phyloP scores from a whole-genome alignment of 2,329 filamentous ascomycete genomes.

The Aureobasidium sp. region DNA sequence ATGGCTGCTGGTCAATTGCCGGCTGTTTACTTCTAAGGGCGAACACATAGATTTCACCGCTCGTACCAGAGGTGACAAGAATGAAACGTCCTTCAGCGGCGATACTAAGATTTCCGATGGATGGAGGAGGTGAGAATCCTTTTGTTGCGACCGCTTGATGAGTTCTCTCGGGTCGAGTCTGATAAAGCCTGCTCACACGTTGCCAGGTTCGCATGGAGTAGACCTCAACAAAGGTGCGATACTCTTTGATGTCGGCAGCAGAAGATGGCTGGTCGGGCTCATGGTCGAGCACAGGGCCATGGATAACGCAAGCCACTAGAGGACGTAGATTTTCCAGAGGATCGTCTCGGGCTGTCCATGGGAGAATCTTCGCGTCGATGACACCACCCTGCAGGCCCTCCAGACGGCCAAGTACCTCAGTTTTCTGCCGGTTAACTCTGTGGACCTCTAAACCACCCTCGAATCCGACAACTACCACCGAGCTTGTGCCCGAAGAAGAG shows the following conservation, averaged over 20 bases:
- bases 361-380: constrained; percentile 72
- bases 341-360: constrained; percentile 53
- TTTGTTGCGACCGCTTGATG: constrained; percentile 50
- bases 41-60: constrained; percentile 80
- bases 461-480: constrained; percentile 65
- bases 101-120: constrained; percentile 65
- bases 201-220: constrained; percentile 74
- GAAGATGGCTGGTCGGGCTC: constrained; percentile 29
- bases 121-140: constrained; percentile 59
- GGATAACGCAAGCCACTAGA: constrained; percentile 69
- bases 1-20: constrained; percentile 28
- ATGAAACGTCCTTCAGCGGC: constrained; percentile 65
- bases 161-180: constrained; percentile 55
- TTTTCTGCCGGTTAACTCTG: constrained; percentile 60
- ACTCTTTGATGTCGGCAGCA: constrained; percentile 45
- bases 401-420: constrained; percentile 61
- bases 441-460: constrained; percentile 74
- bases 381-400: constrained; percentile 74
- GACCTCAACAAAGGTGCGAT: constrained; percentile 82
- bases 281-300: constrained; percentile 57
- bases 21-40: constrained; percentile 26
- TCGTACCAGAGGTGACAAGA: constrained; percentile 68
- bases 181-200: constrained; percentile 64
- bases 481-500: constrained; percentile 33
- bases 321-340: constrained; percentile 52